Conservation (phyloP, 2,329 filamentous ascomycete genomes). For the Exophiala sp. region DNA sequence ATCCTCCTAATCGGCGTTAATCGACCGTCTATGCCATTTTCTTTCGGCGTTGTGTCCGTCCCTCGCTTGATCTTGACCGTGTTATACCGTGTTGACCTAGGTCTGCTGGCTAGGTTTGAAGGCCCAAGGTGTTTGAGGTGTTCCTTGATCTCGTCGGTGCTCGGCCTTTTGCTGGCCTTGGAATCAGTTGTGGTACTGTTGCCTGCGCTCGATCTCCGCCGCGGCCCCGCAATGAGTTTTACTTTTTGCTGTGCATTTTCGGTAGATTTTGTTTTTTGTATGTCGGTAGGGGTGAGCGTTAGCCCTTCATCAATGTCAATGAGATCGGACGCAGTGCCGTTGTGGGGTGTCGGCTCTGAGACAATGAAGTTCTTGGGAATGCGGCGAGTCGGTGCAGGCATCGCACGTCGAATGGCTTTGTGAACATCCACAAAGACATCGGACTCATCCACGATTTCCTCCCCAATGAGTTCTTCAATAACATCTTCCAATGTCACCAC, state of each 20-base stretch:
- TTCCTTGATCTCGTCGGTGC: conserved; percentile 51
- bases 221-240: conserved; percentile 26
- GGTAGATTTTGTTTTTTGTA: conserved; percentile 25
- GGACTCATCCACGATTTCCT: conserved; percentile 98
- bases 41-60: conserved; percentile 32
- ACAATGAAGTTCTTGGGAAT: conserved; percentile 54
- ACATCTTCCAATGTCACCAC: conserved; percentile 97
- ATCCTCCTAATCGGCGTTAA: conserved; percentile 31
- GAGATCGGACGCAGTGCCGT: conserved; percentile 31
- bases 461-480: conserved; percentile 96
- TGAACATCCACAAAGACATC: conserved; percentile 98
- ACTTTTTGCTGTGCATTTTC: conserved; percentile 31
- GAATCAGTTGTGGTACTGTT: conserved; percentile 31
- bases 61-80: conserved; percentile 62
- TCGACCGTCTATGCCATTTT: conserved; percentile 38
- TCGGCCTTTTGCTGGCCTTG: conserved; percentile 41
- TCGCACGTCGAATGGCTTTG: conserved; percentile 87
- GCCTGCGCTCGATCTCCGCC: conserved; percentile 34
- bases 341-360: conserved; percentile 34
- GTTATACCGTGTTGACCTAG: conserved; percentile 55
- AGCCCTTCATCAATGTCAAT: conserved; percentile 46
- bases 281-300: conserved; percentile 29
- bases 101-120: conserved; percentile 56
- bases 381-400: conserved; percentile 73
- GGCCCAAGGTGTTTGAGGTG: conserved; percentile 60